These are phyloP conservation scores for Penicillium canescens DNA, from an alignment of 495 filamentous ascomycete species.

Conservation along the genomic window DNA sequence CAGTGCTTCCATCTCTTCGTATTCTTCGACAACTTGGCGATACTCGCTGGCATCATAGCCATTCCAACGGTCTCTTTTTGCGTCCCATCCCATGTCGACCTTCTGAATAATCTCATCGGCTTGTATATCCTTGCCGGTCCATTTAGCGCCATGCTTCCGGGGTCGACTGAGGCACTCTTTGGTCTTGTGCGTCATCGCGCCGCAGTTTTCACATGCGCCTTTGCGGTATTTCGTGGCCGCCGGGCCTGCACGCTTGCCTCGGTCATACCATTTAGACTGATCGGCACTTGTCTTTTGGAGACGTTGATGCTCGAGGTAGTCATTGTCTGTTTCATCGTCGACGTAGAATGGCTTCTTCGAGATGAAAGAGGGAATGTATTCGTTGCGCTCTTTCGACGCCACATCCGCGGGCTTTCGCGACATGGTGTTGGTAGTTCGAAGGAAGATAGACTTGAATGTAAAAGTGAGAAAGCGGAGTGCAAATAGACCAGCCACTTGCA, in stretches of 20 bases:
- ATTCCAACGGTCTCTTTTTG: slow-evolving; percentile 98
- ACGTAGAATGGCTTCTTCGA: slow-evolving; percentile 97
- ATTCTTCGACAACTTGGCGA: slow-evolving; percentile 80
- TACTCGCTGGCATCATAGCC: slow-evolving; percentile 92
- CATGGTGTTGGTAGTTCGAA: slow-evolving; percentile 22
- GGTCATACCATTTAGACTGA: slow-evolving; percentile 85
- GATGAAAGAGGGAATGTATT: slow-evolving; percentile 98
- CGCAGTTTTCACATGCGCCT: slow-evolving; percentile 97
- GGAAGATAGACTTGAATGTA: not conserved
- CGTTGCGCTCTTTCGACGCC: slow-evolving; percentile 78
- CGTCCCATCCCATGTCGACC: slow-evolving; percentile 89
- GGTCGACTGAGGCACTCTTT: slow-evolving; percentile 92
- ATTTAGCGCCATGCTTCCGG: slow-evolving; percentile 86
- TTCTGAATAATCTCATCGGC: slow-evolving; percentile 88
- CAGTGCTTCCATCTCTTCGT: slow-evolving; percentile 79
- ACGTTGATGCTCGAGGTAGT: slow-evolving; percentile 98
- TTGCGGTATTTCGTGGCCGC: slow-evolving; percentile 96
- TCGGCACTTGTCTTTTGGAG: slow-evolving; percentile 64
- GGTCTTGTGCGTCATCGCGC: slow-evolving; percentile 91
- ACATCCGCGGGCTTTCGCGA: slow-evolving; percentile 53
- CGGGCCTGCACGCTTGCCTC: slow-evolving; percentile 75
- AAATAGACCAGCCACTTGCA: slow-evolving; percentile 1
- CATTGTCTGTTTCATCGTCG: slow-evolving; percentile 75
- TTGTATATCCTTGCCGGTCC: slow-evolving; percentile 90
- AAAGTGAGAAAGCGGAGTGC: not conserved